Conservation (phyloP, 345 rosid genomes). For the Fremontodendron californicum region DNA sequence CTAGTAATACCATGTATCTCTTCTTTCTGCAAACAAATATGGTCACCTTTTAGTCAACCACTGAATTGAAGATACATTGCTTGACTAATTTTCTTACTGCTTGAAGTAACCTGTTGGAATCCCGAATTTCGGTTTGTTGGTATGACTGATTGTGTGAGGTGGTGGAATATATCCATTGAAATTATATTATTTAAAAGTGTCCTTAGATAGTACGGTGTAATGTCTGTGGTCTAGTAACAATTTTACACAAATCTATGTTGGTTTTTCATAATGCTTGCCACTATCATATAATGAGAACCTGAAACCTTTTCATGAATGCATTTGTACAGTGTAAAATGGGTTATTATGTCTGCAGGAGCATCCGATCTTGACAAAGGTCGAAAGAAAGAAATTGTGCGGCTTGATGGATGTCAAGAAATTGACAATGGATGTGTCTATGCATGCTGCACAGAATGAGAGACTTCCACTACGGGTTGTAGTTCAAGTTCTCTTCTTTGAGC, state of each 20-base stretch:
- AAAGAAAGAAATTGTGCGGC: conserved; percentile 71
- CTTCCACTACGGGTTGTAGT: conserved; percentile 81
- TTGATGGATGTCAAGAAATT: conserved; percentile 83
- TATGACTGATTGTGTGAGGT: not conserved
- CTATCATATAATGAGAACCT: not conserved
- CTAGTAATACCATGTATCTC: not conserved
- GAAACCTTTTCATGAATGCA: not conserved
- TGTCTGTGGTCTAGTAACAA: not conserved
- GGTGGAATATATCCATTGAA: not conserved
- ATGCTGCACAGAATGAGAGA: conserved; percentile 81
- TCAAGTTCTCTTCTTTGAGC: conserved; percentile 92
- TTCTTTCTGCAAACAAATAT: not conserved
- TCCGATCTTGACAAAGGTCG: conserved; percentile 56
- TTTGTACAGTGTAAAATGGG: not conserved
- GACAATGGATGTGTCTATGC: conserved; percentile 62
- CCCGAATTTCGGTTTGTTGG: not conserved
- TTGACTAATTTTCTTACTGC: not conserved
- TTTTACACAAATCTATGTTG: not conserved
- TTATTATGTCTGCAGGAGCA: conserved; percentile 58
- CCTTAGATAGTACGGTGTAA: not conserved
- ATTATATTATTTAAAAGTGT: not conserved
- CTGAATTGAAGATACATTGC: not conserved
- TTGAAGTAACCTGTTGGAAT: no score
- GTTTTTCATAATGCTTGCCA: not conserved
- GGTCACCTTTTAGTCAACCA: not conserved